phyloP scores from a whole-genome alignment of 495 filamentous ascomycete genomes.

The Penicillium soppii region DNA sequence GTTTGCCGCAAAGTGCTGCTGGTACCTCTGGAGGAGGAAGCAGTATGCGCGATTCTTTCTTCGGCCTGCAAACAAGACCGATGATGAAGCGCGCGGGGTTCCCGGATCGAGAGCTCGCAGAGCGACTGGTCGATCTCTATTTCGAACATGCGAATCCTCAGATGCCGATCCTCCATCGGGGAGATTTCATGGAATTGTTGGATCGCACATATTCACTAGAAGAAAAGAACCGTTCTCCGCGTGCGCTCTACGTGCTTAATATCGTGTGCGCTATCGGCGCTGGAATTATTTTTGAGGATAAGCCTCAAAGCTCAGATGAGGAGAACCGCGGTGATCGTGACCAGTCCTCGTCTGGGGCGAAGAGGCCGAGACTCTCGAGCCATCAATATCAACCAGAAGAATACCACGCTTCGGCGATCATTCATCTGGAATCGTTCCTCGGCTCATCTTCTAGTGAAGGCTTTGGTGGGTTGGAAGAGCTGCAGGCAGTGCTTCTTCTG shows the following conservation, averaged over 20 bases:
- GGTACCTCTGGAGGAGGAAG: slow-evolving; percentile 52
- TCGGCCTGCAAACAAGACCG: slow-evolving; percentile 86
- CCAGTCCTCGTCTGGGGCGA: slow-evolving; percentile 40
- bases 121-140: slow-evolving; percentile 75
- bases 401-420: slow-evolving; percentile 91
- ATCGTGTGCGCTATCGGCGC: slow-evolving; percentile 98
- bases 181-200: slow-evolving; percentile 82
- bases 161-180: slow-evolving; percentile 85
- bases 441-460: slow-evolving; percentile 61
- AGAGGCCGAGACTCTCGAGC: slow-evolving; percentile 51
- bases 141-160: slow-evolving; percentile 97
- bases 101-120: slow-evolving; percentile 70
- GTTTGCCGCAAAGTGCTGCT: slow-evolving; percentile 41
- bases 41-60: slow-evolving; percentile 92
- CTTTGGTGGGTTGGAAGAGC: slow-evolving; percentile 80
- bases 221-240: slow-evolving; percentile 67
- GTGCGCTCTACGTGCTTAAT: slow-evolving; percentile 88
- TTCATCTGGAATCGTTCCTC: slow-evolving; percentile 86
- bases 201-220: slow-evolving; percentile 72
- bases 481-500: slow-evolving; percentile 86
- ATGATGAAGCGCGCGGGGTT: slow-evolving; percentile 84
- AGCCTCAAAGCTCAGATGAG: slow-evolving; percentile 39
- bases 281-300: slow-evolving; percentile 82
- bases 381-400: slow-evolving; percentile 87
- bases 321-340: slow-evolving; percentile 34